Evolutionary conservation across 345 rosid species (phyloP).

Genomic region (Punica granatum): DNA sequence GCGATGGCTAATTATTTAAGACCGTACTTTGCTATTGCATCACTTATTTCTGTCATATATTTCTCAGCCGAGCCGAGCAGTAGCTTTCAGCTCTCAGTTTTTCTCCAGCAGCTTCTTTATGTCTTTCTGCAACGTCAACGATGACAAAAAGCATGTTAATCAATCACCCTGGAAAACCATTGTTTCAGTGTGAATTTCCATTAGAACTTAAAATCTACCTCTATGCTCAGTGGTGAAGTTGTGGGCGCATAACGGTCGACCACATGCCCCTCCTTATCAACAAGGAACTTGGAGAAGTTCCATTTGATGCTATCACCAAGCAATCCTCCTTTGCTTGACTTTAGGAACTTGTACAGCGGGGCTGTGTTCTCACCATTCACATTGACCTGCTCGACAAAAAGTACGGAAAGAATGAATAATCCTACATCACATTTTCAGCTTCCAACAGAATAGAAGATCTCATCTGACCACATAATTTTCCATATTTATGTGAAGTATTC

Average conservation of each 20-base stretch:
- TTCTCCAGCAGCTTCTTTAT: slow-evolving; percentile 59
- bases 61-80: background rate
- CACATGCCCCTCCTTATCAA: slow-evolving; percentile 66
- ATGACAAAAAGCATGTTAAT: background rate
- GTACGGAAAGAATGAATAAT: background rate
- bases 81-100: slow-evolving; percentile 11
- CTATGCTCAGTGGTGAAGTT: slow-evolving; percentile 83
- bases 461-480: background rate
- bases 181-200: background rate
- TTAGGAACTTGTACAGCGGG: slow-evolving; percentile 81
- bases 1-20: background rate
- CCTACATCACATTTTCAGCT: too few species aligned
- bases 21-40: slow-evolving; percentile 1
- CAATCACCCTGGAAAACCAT: background rate
- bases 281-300: slow-evolving; percentile 85
- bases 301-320: slow-evolving; percentile 73
- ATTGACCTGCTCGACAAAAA: slow-evolving; percentile 41
- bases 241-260: slow-evolving; percentile 89
- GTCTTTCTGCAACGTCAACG: slow-evolving; percentile 45
- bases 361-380: slow-evolving; percentile 73
- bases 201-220: slow-evolving; percentile 33
- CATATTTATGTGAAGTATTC: background rate
- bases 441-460: too few species aligned
- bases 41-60: background rate
- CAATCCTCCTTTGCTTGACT: slow-evolving; percentile 72